phyloP scores from a whole-genome alignment of 148 eudicot genomes.

The Rhododendron griersonianum region DNA sequence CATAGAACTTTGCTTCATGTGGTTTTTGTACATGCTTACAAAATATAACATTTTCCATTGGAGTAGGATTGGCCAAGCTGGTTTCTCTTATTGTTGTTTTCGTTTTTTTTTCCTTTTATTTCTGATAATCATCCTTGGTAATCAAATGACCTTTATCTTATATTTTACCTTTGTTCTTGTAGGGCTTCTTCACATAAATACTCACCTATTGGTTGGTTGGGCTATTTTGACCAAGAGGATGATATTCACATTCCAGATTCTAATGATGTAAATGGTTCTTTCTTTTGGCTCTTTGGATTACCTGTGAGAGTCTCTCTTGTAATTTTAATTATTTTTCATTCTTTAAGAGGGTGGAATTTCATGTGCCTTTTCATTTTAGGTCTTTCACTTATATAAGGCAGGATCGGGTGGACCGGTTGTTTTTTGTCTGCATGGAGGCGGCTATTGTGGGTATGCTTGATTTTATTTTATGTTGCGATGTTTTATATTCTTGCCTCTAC shows the following conservation, averaged over 20 bases:
- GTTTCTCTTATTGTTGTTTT: background rate
- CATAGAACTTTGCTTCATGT: background rate
- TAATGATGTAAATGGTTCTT: slow-evolving; percentile 48
- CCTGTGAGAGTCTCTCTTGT: background rate
- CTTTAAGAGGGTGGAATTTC: background rate
- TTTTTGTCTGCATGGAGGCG: slow-evolving; percentile 96
- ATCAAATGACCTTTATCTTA: background rate
- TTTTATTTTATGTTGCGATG: background rate
- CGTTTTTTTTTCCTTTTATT: background rate
- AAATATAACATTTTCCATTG: background rate
- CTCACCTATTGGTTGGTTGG: slow-evolving; percentile 67
- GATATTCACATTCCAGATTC: slow-evolving; percentile 69
- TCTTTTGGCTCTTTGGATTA: background rate
- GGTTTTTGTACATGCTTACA: background rate
- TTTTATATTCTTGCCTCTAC: background rate
- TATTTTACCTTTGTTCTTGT: slow-evolving; percentile 10
- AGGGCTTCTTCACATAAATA: slow-evolving; percentile 62
- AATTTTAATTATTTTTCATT: background rate
- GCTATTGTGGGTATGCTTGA: slow-evolving; percentile 71
- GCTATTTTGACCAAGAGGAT: slow-evolving; percentile 79
- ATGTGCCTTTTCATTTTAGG: slow-evolving; percentile 38
- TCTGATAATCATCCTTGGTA: background rate
- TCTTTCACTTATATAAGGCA: slow-evolving; percentile 83
- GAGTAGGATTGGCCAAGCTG: background rate
- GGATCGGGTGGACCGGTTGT: slow-evolving; percentile 85